Evolutionary conservation across 768 basidiomycete species (phyloP), one percentile per base, ranked within the genome.

Genomic region (Kwoniella sp.): DNA sequence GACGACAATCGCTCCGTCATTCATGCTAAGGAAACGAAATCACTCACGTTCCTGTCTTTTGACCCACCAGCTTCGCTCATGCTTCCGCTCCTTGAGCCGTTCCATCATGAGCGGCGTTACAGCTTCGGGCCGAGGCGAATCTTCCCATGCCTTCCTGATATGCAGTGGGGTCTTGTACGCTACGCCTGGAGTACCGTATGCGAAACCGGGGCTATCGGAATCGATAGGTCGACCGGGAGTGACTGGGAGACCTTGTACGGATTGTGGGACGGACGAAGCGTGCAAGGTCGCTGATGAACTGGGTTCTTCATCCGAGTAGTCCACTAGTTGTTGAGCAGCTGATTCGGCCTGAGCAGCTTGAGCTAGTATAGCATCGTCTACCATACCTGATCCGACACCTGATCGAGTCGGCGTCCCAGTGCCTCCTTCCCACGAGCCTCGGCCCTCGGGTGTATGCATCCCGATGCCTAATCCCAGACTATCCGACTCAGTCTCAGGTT

Each of bases 311-410:
- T 87, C 88, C 51, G 91, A 90, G 15, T 95, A 84, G 77, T 96
- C 94, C 40, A 95, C 77, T 26, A 97, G 81, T 53, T 91, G 85
- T 76, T 91, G 88, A 0, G 94, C 94, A 8, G 92, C 90, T 74
- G 91, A 92, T 77, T 93, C 91, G 0, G 94, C 94, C 76, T 96
- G 94, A 70, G 90, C 90, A 1, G 94, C 93, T 56, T 90, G 86
- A 1, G 90, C 90, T 48, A 88, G 85, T 69, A 95, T 79, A 29
- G 88, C 91, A 74, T 95, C 93, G 73, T 94, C 92, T 3, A 93
- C 82, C 50, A 81, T 82, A 55, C 58, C 50, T 3, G 48, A 22
- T 10, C 40, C 61, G 10, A 25, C 17, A 17, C 40, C 40, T 44
- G 40, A 19, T 10, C 40, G 40, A 10, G 40, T 19, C 10, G 40